These are phyloP conservation scores for Trypanosoma mega DNA, from an alignment of 208 protist genomes.

Conservation along the genomic window DNA sequence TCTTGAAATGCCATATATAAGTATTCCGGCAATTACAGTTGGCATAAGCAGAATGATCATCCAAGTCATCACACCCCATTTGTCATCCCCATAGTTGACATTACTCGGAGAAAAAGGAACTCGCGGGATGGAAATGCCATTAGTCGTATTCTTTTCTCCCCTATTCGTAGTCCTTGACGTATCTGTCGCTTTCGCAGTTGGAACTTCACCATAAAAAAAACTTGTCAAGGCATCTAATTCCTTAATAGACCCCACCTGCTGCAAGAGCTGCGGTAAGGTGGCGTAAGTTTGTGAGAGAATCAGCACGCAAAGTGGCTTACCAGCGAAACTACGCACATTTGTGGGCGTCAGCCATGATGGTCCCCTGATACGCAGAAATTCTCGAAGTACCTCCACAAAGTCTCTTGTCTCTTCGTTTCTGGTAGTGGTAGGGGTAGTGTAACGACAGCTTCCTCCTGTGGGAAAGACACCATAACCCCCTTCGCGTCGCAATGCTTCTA, in stretches of 20 bases:
- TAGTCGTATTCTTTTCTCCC: too few relatives aligned
- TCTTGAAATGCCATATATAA: neutral
- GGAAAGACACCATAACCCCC: conserved; percentile 13
- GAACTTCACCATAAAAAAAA: conserved; percentile 6
- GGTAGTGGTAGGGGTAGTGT: neutral
- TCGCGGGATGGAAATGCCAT: too few relatives aligned
- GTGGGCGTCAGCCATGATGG: neutral
- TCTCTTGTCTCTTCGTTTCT: too few relatives aligned
- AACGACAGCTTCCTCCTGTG: neutral
- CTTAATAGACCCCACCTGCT: conserved; percentile 1
- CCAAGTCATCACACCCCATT: too few relatives aligned
- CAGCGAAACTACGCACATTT: conserved; percentile 18
- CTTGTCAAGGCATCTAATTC: neutral
- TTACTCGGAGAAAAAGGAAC: too few relatives aligned
- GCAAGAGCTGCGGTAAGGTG: conserved; percentile 14
- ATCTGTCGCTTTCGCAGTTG: too few relatives aligned
- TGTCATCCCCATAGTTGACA: too few relatives aligned
- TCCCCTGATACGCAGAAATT: conserved; percentile 3
- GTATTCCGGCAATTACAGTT: conserved; percentile 4
- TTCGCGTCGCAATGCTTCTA: neutral
- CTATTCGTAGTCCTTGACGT: too few relatives aligned
- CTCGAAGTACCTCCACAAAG: neutral
- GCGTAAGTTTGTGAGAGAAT: conserved; percentile 15
- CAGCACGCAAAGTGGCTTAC: conserved; percentile 23
- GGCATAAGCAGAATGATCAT: conserved; percentile 1